A percentile compares a stretch with the other conserved stretches of the same genome.
phyloP scores from a whole-genome alignment of 306 rosid genomes.

The Vicia faba region DNA sequence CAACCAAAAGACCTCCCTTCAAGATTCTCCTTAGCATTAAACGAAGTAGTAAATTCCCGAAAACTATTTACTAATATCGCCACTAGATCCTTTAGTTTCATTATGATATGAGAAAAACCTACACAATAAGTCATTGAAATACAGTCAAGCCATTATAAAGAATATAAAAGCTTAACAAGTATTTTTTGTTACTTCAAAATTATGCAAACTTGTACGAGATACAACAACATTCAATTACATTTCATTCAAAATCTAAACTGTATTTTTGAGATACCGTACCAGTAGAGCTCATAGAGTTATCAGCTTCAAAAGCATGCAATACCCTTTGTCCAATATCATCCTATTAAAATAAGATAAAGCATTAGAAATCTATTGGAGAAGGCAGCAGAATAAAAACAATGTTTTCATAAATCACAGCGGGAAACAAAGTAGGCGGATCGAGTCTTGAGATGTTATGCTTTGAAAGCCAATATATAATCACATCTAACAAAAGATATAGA shows the following conservation, averaged over 20 bases:
- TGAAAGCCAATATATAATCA: conserved; percentile 1
- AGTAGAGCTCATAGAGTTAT: conserved; percentile 48
- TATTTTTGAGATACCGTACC: conserved; percentile 54
- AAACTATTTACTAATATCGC: conserved; percentile 69
- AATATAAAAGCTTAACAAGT: conserved; percentile 22
- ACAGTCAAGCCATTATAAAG: conserved; percentile 35
- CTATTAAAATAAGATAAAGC: conserved; percentile 47
- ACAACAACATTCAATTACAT: conserved; percentile 8
- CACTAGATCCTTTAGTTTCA: conserved; percentile 63
- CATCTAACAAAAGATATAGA: neutral
- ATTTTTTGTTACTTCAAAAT: neutral
- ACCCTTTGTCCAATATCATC: conserved; percentile 49
- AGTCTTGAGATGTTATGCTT: neutral
- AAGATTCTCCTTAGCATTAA: conserved; percentile 47
- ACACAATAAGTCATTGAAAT: conserved; percentile 41
- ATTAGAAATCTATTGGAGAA: conserved; percentile 40
- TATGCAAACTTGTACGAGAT: conserved; percentile 14
- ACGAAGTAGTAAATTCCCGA: conserved; percentile 61
- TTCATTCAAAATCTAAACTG: conserved; percentile 19
- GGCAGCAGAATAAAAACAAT: conserved; percentile 5
- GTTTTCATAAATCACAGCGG: conserved; percentile 9
- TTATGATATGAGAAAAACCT: conserved; percentile 58
- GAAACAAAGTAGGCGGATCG: conserved; percentile 12
- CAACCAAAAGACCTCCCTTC: conserved; percentile 71
- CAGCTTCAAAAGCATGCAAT: conserved; percentile 66